Evolutionary conservation across 1,139 yeast genomes (phyloP).

Genomic region (Candida glucosophila): DNA sequence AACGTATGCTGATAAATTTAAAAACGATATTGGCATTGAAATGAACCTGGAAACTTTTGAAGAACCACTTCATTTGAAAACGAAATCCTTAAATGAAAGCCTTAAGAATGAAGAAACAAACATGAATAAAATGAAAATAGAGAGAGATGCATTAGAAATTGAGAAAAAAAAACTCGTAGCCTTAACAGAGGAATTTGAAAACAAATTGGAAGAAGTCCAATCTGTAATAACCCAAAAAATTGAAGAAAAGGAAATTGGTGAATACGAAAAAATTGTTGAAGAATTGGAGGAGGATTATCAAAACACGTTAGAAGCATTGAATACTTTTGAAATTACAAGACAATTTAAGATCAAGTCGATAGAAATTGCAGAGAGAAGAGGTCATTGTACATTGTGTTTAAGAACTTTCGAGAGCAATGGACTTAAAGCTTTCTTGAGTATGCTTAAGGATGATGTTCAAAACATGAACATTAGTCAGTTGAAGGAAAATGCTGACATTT

Average conservation of each 20-base stretch:
- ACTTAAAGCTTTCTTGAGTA: conserved; percentile 22
- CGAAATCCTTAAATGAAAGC: too few species aligned
- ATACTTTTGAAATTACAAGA: conserved; percentile 57
- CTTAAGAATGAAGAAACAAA: conserved; percentile 7
- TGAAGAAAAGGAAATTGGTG: conserved; percentile 39
- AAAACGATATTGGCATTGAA: conserved; percentile 10
- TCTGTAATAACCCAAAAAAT: conserved; percentile 15
- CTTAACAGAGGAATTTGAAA: conserved; percentile 8
- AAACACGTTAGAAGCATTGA: conserved; percentile 51
- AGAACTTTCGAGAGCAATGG: conserved; percentile 45
- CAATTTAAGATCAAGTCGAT: conserved; percentile 59
- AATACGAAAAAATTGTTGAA: conserved; percentile 39
- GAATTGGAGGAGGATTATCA: conserved; percentile 56
- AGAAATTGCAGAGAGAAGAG: conserved; percentile 45
- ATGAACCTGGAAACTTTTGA: conserved; percentile 18
- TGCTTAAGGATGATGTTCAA: conserved; percentile 26
- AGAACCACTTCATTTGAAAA: too few species aligned
- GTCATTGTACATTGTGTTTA: conserved; percentile 59
- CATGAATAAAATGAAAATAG: conserved; percentile 1
- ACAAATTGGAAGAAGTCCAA: conserved; percentile 8
- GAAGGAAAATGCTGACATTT: conserved; percentile 23
- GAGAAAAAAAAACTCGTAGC: conserved; percentile 8
- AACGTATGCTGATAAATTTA: conserved; percentile 6
- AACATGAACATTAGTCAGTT: conserved; percentile 29
- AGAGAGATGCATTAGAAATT: background rate